Percentiles rank a stretch among this genome's conserved stretches.
Evolutionary conservation across 2,329 filamentous ascomycete species (phyloP).

Genomic region (Colletotrichum acutatum): DNA sequence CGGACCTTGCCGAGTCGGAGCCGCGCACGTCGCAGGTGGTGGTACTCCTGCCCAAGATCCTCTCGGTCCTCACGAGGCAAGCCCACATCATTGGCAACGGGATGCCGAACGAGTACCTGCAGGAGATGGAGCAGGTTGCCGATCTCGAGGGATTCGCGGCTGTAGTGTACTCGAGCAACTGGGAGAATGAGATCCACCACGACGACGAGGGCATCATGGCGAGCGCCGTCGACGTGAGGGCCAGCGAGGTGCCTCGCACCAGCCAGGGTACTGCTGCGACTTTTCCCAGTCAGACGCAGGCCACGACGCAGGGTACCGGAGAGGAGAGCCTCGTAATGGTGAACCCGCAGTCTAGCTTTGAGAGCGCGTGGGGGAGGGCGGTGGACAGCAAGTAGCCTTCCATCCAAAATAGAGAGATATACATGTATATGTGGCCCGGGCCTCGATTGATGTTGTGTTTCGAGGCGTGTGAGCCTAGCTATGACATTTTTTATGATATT

Average conservation of each 20-base stretch:
- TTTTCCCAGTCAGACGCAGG: constrained; percentile 36
- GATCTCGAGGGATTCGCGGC: constrained; percentile 87
- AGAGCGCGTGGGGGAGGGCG: constrained; percentile 78
- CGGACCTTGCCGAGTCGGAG: constrained; percentile 39
- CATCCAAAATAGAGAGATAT: background rate
- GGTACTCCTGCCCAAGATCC: constrained; percentile 81
- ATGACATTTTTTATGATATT: constrained; percentile 17
- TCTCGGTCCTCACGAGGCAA: constrained; percentile 91
- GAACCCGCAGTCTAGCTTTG: constrained; percentile 64
- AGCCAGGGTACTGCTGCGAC: constrained; percentile 37
- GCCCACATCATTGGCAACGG: constrained; percentile 89
- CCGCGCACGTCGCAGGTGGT: constrained; percentile 64
- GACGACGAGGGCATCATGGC: constrained; percentile 51
- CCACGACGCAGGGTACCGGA: constrained; percentile 40
- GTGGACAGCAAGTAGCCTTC: constrained; percentile 49
- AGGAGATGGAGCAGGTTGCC: constrained; percentile 79
- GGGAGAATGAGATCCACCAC: constrained; percentile 72
- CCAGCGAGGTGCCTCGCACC: constrained; percentile 37
- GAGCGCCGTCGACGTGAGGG: constrained; percentile 48
- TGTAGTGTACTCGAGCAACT: constrained; percentile 89
- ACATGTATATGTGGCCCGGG: background rate
- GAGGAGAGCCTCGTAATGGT: constrained; percentile 67
- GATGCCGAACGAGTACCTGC: constrained; percentile 75
- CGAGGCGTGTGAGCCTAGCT: background rate
- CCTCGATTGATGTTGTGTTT: background rate